A percentile compares a stretch with the other conserved stretches of the same genome.
Evolutionary conservation across 2,329 filamentous ascomycete species (phyloP).

Genomic region (Simplicillium aogashimaense): DNA sequence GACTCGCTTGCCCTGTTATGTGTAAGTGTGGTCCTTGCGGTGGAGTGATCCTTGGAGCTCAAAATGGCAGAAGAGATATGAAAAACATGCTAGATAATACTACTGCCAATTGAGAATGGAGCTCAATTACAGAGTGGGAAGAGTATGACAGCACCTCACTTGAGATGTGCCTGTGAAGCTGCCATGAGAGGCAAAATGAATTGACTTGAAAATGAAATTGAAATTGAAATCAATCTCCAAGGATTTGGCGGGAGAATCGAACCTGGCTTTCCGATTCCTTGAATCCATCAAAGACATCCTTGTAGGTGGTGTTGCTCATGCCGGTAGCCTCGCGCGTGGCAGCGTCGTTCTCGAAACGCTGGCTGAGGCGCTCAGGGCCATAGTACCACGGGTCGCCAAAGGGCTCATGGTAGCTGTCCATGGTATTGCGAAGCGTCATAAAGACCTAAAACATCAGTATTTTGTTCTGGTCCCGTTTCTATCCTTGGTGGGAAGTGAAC

Average conservation of each 20-base stretch:
- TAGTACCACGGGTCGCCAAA: conserved; percentile 97
- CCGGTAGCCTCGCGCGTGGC: conserved; percentile 48
- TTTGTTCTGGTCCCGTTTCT: neutral
- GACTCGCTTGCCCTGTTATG: conserved; percentile 67
- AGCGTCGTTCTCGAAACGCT: conserved; percentile 64
- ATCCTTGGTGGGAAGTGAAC: conserved; percentile 15
- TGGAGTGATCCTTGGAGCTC: too few species aligned
- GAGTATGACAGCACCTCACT: too few species aligned
- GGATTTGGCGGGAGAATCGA: conserved; percentile 20
- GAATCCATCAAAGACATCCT: conserved; percentile 68
- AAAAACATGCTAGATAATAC: too few species aligned
- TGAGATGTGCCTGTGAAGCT: too few species aligned
- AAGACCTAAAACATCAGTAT: conserved; percentile 56
- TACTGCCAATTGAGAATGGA: too few species aligned
- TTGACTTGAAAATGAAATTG: neutral
- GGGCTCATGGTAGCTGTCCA: conserved; percentile 85
- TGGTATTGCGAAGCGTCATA: conserved; percentile 78
- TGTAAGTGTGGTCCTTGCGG: conserved; percentile 16
- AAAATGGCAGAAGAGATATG: too few species aligned
- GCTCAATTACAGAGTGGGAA: too few species aligned
- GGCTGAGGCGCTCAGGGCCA: conserved; percentile 77
- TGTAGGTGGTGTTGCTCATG: conserved; percentile 61
- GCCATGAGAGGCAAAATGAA: too few species aligned
- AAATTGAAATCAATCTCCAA: neutral
- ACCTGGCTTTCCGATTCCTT: conserved; percentile 67